phyloP scores from a whole-genome alignment of 169 alveolate species.

The Eimeria maxima region DNA sequence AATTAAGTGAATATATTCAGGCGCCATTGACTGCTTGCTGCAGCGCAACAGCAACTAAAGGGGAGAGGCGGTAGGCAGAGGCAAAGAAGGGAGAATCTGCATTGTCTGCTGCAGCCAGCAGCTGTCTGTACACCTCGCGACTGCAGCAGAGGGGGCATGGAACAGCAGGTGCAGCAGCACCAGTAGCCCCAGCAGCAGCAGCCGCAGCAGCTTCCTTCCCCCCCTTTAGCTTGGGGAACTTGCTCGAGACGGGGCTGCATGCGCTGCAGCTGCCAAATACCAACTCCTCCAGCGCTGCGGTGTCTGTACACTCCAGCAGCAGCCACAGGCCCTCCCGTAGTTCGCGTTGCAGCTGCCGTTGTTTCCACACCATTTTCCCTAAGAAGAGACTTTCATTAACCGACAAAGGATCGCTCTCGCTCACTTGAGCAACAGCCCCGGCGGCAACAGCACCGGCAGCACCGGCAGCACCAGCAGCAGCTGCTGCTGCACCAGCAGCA shows the following conservation, averaged over 20 bases:
- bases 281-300: neutral
- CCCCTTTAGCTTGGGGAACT: neutral
- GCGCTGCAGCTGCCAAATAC: neutral
- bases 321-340: conserved; percentile 8
- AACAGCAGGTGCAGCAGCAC: neutral
- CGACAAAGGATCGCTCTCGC: neutral
- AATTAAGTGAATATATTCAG: neutral
- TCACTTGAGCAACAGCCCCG: no score
- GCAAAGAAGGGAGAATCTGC: neutral
- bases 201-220: neutral
- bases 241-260: neutral
- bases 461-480: neutral
- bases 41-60: neutral
- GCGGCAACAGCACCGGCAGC: neutral
- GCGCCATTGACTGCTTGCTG: neutral
- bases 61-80: neutral
- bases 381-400: neutral
- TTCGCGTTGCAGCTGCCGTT: neutral
- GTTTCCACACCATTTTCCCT: neutral
- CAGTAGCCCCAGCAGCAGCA: conserved; percentile 5
- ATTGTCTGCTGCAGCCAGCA: conserved; percentile 13
- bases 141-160: conserved; percentile 10
- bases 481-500: conserved; percentile 22
- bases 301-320: conserved; percentile 16
- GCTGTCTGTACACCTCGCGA: conserved; percentile 35